These are phyloP conservation scores for Solanum okadae DNA, from an alignment of 257 asterid species.

Conservation along the genomic window DNA sequence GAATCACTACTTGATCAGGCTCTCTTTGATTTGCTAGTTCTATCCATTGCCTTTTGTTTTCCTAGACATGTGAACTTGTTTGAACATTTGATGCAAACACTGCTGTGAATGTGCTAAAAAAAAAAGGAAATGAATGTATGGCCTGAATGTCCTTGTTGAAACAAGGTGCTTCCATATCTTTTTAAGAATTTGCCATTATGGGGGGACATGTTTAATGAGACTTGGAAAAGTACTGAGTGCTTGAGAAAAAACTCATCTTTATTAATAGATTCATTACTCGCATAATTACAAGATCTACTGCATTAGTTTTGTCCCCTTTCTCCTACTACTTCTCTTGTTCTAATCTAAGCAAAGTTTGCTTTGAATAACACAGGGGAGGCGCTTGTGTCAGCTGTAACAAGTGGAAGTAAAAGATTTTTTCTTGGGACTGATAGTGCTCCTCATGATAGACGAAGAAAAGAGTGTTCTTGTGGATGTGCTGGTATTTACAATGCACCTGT, in stretches of 20 bases:
- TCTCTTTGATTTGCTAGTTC: neutral
- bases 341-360: neutral
- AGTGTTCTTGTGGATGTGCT: conserved; percentile 84
- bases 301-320: neutral
- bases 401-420: conserved; percentile 74
- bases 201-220: neutral
- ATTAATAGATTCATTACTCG: neutral
- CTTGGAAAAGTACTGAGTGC: neutral
- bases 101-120: neutral
- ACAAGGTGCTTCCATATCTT: neutral
- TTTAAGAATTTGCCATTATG: neutral
- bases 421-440: conserved; percentile 98
- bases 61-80: neutral
- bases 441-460: conserved; percentile 67
- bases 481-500: conserved; percentile 89
- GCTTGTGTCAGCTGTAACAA: conserved; percentile 76
- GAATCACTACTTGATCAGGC: neutral
- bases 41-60: neutral
- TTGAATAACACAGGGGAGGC: conserved; percentile 54
- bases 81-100: neutral
- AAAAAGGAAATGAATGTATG: neutral
- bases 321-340: neutral
- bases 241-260: neutral
- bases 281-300: neutral
- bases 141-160: neutral